Percentiles rank a stretch among this genome's conserved stretches.
Evolutionary conservation across 2,329 filamentous ascomycete species (phyloP).

Genomic region (Aspergillus eucalypticola): DNA sequence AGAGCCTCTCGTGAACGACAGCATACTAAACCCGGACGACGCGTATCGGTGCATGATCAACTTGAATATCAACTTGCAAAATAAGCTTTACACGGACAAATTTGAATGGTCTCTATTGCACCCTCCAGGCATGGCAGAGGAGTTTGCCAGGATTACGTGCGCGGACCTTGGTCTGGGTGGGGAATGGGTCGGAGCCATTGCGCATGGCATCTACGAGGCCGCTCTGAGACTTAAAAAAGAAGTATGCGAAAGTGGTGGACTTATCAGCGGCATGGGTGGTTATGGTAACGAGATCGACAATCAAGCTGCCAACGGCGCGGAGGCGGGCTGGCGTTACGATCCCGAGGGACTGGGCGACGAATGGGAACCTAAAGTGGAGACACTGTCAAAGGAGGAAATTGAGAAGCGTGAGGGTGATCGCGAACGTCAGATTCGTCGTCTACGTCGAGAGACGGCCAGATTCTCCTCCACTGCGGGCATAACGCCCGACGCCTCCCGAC

Average conservation of each 20-base stretch:
- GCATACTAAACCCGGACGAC: slow-evolving; percentile 85
- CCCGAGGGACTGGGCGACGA: slow-evolving; percentile 82
- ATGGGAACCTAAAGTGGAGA: slow-evolving; percentile 81
- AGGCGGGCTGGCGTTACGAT: slow-evolving; percentile 94
- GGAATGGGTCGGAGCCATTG: slow-evolving; percentile 92
- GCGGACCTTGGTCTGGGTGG: slow-evolving; percentile 84
- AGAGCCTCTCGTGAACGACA: slow-evolving; percentile 58
- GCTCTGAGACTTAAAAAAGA: slow-evolving; percentile 93
- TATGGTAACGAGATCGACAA: slow-evolving; percentile 77
- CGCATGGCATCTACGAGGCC: slow-evolving; percentile 95
- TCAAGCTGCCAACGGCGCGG: slow-evolving; percentile 76
- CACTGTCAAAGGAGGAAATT: slow-evolving; percentile 90
- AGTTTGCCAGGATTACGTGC: slow-evolving; percentile 89
- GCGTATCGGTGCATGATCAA: slow-evolving; percentile 91
- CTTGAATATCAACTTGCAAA: slow-evolving; percentile 87
- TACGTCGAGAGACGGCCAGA: slow-evolving; percentile 86
- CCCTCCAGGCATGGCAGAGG: slow-evolving; percentile 85
- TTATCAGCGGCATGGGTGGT: slow-evolving; percentile 72
- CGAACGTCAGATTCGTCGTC: slow-evolving; percentile 81
- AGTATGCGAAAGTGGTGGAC: slow-evolving; percentile 84
- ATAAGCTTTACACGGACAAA: slow-evolving; percentile 90
- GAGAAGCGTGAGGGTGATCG: slow-evolving; percentile 94
- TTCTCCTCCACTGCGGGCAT: slow-evolving; percentile 87
- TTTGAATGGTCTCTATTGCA: slow-evolving; percentile 97
- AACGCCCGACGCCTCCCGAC: slow-evolving; percentile 69